A percentile compares a stretch with the other conserved stretches of the same genome.
Evolutionary conservation across 2,329 filamentous ascomycete genomes (phyloP).

Genomic region (Neonectria magnoliae): DNA sequence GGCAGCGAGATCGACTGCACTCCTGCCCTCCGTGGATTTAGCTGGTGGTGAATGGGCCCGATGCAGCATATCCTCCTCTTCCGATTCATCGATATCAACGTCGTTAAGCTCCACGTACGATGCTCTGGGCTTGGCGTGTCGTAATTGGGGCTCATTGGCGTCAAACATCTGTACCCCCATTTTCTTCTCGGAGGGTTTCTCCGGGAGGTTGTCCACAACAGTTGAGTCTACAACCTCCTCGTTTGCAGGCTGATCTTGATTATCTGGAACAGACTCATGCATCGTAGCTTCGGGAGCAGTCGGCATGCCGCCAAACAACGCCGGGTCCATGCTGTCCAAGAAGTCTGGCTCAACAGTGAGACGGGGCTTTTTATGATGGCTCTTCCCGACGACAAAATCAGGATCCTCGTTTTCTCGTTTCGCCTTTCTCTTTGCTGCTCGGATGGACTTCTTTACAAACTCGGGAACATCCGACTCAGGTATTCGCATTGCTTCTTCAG

Average conservation of each 20-base stretch:
- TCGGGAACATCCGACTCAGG: constrained; percentile 62
- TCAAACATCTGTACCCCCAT: constrained; percentile 46
- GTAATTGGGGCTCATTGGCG: constrained; percentile 58
- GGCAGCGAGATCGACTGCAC: constrained; percentile 54
- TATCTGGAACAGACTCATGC: constrained; percentile 29
- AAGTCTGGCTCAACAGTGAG: constrained; percentile 43
- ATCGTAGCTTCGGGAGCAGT: constrained; percentile 32
- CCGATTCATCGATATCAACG: constrained; percentile 50
- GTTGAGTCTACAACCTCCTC: constrained; percentile 12
- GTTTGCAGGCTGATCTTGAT: constrained; percentile 32
- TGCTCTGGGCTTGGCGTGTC: constrained; percentile 62
- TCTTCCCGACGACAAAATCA: constrained; percentile 59
- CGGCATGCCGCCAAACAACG: constrained; percentile 52
- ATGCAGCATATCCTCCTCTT: constrained; percentile 52
- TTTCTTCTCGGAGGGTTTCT: constrained; percentile 30
- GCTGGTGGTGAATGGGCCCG: constrained; percentile 17
- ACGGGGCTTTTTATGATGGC: constrained; percentile 55
- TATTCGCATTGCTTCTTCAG: constrained; percentile 54
- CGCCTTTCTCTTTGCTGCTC: constrained; percentile 63
- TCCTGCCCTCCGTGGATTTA: constrained; percentile 15
- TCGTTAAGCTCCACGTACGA: constrained; percentile 63
- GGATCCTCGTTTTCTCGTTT: constrained; percentile 64
- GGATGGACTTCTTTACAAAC: constrained; percentile 64
- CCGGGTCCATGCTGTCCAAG: constrained; percentile 61
- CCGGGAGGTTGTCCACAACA: constrained; percentile 24